Base-by-base conservation (phyloP, 2,329 filamentous ascomycete genomes). In the Diaporthe humulicola region DNA sequence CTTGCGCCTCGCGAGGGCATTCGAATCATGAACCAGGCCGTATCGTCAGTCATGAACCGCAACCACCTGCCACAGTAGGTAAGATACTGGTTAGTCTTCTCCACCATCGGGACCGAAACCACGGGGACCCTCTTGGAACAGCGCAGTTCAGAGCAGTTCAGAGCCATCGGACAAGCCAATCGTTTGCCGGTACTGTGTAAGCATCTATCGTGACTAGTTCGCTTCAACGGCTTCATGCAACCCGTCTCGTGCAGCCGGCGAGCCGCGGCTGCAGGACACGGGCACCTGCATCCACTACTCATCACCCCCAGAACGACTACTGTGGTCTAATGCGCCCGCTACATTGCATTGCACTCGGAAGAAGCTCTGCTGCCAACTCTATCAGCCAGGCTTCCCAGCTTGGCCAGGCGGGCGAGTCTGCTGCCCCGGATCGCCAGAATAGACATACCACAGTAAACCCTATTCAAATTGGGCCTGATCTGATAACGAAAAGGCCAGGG, bases 201-300 rank as follows among this genome's bases (percentile, higher is more conserved):
- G 60, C 60, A 22, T 48, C 17, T 17, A 64, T n/a, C 56, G 22
- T 33, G 60, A 25, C 9, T 30, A 28, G 60, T 10, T 48, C 60
- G 60, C 40, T 38, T 22, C 60, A 61, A 61, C 38, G 38, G 58
- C 40, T 30, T 22, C 8, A 33, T 64, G 40, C 60, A 64, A 28
- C 60, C 60, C 40, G 25, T 25, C 14, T 40, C 40, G 60, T 64
- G 40, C 60, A 33, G 40, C 40, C 17, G 60, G 36, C 25, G 40
- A 48, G 40, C 60, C 25, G 40, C 40, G 60, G 9, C 60, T 66
- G 60, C 40, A 66, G 40, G 40, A 66, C 40, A n/a, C 17, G 60
- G 60, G 40, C 40, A 28, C 60, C 40, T 66, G 60, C 60, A 45
- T 45, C 60, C 38, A 58, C 56, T 38, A 36, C n/a, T 57, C n/a